These are phyloP conservation scores for Wickerhamiella qilinensis DNA, from an alignment of 805 yeast genomes.

Conservation along the genomic window DNA sequence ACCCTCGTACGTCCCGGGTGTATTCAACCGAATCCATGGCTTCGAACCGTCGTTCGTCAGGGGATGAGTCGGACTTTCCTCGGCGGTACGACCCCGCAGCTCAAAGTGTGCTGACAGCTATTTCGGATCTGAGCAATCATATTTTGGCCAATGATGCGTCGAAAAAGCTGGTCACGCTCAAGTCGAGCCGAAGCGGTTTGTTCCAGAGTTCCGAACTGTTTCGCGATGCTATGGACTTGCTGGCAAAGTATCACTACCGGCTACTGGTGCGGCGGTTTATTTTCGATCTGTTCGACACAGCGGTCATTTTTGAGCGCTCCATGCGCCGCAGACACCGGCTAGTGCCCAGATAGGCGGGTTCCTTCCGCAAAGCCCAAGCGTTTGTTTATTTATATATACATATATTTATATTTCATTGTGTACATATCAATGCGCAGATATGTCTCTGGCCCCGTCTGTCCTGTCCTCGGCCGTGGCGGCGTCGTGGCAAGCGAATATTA, in stretches of 20 bases:
- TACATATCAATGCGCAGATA: too few species aligned
- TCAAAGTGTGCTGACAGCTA: constrained; percentile 6
- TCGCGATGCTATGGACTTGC: constrained; percentile 32
- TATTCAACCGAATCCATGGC: too few species aligned
- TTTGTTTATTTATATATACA: too few species aligned
- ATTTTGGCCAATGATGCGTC: constrained; percentile 37
- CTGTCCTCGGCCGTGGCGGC: too few species aligned
- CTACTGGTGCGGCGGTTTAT: constrained; percentile 48
- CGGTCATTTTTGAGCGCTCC: constrained; percentile 9
- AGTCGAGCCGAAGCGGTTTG: constrained; percentile 31
- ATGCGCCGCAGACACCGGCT: constrained; percentile 14
- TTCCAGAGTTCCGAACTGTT: constrained; percentile 45
- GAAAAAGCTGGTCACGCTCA: constrained; percentile 39
- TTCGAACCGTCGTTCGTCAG: neutral
- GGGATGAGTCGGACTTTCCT: neutral
- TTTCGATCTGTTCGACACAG: constrained; percentile 41
- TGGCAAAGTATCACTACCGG: constrained; percentile 44
- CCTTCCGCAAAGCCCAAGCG: too few species aligned
- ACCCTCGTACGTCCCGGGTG: neutral
- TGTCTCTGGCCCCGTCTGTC: too few species aligned
- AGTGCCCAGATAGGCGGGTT: neutral
- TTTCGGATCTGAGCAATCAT: constrained; percentile 43
- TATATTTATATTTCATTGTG: too few species aligned
- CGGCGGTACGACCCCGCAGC: neutral
- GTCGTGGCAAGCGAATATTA: too few species aligned